Evolutionary conservation across 306 rosid genomes (phyloP).

Genomic region (Calophaca sinica): DNA sequence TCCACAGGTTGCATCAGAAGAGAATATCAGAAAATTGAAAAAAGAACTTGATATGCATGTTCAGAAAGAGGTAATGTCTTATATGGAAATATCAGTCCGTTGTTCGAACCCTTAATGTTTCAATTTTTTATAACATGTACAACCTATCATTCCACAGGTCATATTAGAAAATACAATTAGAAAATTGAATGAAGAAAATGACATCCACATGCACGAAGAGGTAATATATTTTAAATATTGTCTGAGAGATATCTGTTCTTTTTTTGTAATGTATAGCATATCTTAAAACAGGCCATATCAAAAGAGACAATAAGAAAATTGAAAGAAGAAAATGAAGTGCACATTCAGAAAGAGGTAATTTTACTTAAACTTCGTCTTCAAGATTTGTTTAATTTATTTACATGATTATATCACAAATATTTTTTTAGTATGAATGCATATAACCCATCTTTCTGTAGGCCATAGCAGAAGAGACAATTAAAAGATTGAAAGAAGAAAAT

Average conservation of each 20-base stretch:
- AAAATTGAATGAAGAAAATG: slow-evolving; percentile 54
- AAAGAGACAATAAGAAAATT: slow-evolving; percentile 56
- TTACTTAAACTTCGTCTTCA: slow-evolving; percentile 32
- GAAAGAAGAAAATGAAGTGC: slow-evolving; percentile 51
- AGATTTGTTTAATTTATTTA: slow-evolving; percentile 3
- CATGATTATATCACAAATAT: slow-evolving; percentile 17
- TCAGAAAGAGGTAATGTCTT: slow-evolving; percentile 55
- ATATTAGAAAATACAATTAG: slow-evolving; percentile 50
- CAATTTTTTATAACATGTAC: slow-evolving; percentile 24
- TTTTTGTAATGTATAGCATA: slow-evolving; percentile 3
- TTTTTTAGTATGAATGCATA: slow-evolving; percentile 25
- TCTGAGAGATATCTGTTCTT: slow-evolving; percentile 12
- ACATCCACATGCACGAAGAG: slow-evolving; percentile 52
- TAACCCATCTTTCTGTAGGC: slow-evolving; percentile 38
- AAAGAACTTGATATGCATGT: slow-evolving; percentile 50
- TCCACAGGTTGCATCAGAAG: slow-evolving; percentile 50
- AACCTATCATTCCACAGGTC: slow-evolving; percentile 44
- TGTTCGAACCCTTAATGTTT: slow-evolving; percentile 7
- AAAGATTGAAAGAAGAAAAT: slow-evolving; percentile 53
- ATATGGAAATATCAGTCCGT: slow-evolving; percentile 17
- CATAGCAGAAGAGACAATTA: slow-evolving; percentile 50
- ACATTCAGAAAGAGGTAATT: slow-evolving; percentile 60
- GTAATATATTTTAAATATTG: slow-evolving; percentile 46
- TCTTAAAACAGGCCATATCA: slow-evolving; percentile 44
- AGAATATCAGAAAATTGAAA: slow-evolving; percentile 48